Conservation (phyloP, 768 basidiomycete species). For the Tephrocybe sp. region DNA sequence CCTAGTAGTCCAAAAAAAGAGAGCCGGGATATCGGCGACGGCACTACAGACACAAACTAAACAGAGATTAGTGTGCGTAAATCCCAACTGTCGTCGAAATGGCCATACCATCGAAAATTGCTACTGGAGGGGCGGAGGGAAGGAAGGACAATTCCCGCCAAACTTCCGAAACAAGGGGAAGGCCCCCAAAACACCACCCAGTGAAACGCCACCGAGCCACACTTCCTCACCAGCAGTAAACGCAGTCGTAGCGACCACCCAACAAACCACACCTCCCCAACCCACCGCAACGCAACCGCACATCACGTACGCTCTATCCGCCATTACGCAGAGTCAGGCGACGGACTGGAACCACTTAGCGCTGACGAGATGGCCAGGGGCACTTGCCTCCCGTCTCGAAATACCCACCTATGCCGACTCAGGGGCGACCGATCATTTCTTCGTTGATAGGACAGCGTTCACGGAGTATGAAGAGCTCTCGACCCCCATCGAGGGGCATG, state of each 20-base stretch:
- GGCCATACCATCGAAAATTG: constrained; percentile 28
- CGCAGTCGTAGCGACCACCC: too few relatives aligned
- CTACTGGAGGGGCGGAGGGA: constrained; percentile 33
- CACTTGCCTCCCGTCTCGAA: too few relatives aligned
- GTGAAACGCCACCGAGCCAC: too few relatives aligned
- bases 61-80: constrained; percentile 8
- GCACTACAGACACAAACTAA: background rate
- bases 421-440: constrained; percentile 24
- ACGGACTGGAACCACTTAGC: too few relatives aligned
- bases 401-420: constrained; percentile 15
- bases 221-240: too few relatives aligned
- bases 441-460: constrained; percentile 18
- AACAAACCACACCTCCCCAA: background rate
- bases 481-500: background rate
- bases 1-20: background rate
- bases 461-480: background rate
- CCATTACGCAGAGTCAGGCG: too few relatives aligned
- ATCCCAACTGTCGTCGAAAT: constrained; percentile 21
- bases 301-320: constrained; percentile 1
- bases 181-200: background rate
- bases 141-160: constrained; percentile 32
- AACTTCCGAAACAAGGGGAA: constrained; percentile 12
- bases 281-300: background rate
- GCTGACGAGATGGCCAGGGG: too few relatives aligned
- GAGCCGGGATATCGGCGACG: background rate